These are phyloP conservation scores for Aeschynomene evenia DNA, from an alignment of 306 rosid genomes.

Conservation along the genomic window DNA sequence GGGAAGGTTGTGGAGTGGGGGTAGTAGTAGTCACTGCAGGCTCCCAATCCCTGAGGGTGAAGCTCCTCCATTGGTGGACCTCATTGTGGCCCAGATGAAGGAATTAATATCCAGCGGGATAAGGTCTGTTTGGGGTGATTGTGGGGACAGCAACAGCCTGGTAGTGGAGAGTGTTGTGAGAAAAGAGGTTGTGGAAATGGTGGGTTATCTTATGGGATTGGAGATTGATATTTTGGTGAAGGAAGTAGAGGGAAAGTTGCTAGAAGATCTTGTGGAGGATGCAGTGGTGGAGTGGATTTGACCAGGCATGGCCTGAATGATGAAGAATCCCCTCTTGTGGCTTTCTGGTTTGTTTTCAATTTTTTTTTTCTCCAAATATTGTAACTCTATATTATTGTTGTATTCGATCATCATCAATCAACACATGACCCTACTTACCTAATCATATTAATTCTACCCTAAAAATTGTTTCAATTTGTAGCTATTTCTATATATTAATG, in stretches of 20 bases:
- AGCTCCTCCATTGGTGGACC: conserved; percentile 55
- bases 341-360: conserved; percentile 21
- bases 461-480: conserved; percentile 15
- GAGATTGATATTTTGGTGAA: conserved; percentile 70
- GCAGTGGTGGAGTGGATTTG: conserved; percentile 74
- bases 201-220: conserved; percentile 60
- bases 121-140: conserved; percentile 53
- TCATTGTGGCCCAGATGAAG: conserved; percentile 63
- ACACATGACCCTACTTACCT: conserved; percentile 42
- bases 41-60: conserved; percentile 42
- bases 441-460: conserved; percentile 40
- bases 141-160: conserved; percentile 69
- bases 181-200: conserved; percentile 76
- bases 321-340: conserved; percentile 38
- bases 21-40: conserved; percentile 36
- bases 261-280: conserved; percentile 86
- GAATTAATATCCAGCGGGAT: conserved; percentile 55
- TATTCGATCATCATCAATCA: conserved; percentile 53
- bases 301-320: conserved; percentile 51
- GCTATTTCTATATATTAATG: conserved; percentile 5
- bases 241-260: conserved; percentile 78
- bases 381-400: conserved; percentile 56
- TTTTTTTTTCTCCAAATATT: conserved; percentile 4
- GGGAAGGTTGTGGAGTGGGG: conserved; percentile 44
- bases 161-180: conserved; percentile 72